Base-by-base conservation (phyloP, 345 rosid genomes). In the Rhizophora apiculata region DNA sequence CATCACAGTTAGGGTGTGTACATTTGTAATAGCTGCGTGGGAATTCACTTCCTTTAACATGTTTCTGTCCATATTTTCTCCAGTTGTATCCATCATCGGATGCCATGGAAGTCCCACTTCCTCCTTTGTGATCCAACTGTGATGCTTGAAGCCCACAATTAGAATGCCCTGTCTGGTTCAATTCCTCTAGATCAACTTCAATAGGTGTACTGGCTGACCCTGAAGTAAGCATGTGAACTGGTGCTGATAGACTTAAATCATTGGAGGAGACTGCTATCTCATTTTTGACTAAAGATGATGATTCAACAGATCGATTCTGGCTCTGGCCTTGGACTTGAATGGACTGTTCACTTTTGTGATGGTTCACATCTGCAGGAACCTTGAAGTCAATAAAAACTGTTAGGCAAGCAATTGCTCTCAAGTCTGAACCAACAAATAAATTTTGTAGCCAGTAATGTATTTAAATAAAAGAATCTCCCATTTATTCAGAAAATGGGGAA, bases 61-160 rank as follows among this genome's bases (percentile, higher is more conserved):
- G 97, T 68, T 95, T 95, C 84, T 95, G 99, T 54, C 99, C 99
- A 85, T 95, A 95, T 74, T 95, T 95, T 72, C 99, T 82, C 98
- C 99, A 95, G 86, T 90, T 90, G 81, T 90, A 95, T 75, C 99
- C 99, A 85, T 95, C 99, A 69, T 90, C 91, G 31, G 96, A 83
- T 64, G 84, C 30, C 64, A 81, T 65, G 3, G 87, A 71, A 37
- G 79, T 57, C 6, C 81, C 81, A 73, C 22, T 69, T 59, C 78
- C 81, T 78, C 83, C 93, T 84, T 79, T 84, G 27, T 82, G 82
- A 70, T 91, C 98, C 80, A 82, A 72, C 49, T 88, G 88, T 24
- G 82, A 75, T 30, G 85, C 69, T 54, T 55, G 84, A 51, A 67
- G 53, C 71, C 81, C 89, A 59, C 71, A 53, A 72, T 70, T 77